phyloP scores from a whole-genome alignment of 352 stramenopile genomes.

The Pythium pyrilobum region DNA sequence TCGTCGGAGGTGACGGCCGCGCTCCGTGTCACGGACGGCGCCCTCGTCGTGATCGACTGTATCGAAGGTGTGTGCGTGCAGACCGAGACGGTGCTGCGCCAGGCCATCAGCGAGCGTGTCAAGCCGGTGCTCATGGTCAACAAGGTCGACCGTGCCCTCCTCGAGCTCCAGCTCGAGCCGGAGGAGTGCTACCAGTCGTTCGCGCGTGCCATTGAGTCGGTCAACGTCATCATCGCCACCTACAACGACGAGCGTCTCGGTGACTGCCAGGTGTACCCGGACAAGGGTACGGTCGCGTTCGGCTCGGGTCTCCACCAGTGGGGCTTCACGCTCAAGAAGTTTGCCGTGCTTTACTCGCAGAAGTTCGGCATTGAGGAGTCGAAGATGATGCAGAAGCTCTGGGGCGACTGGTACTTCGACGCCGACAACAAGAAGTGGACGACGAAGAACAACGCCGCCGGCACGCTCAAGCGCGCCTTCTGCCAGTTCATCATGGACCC shows the following conservation, averaged over 20 bases:
- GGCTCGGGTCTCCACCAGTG: conserved; percentile 99
- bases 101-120: conserved; percentile 97
- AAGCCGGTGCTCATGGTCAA: conserved; percentile 99
- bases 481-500: conserved; percentile 99
- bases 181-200: conserved; percentile 99
- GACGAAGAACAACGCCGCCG: conserved; percentile 88
- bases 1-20: conserved; percentile 99
- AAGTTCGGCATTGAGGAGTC: conserved; percentile 98
- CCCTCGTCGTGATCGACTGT: conserved; percentile 98
- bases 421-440: conserved; percentile 96
- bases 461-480: conserved; percentile 97
- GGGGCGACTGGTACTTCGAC: conserved; percentile 99
- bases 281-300: conserved; percentile 98
- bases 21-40: conserved; percentile 99
- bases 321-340: conserved; percentile 99
- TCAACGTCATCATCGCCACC: conserved; percentile 99
- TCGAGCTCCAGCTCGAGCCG: conserved; percentile 97
- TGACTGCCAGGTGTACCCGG: conserved; percentile 97
- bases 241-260: conserved; percentile 98
- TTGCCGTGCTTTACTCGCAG: conserved; percentile 97
- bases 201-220: conserved; percentile 96
- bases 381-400: conserved; percentile 99
- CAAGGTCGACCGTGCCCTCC: conserved; percentile 98
- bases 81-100: conserved; percentile 98
- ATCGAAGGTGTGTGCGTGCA: conserved; percentile 99